Evolutionary conservation across 306 rosid genomes (phyloP), one percentile per base, ranked within the genome.

Genomic region (Vachellia collinsii): DNA sequence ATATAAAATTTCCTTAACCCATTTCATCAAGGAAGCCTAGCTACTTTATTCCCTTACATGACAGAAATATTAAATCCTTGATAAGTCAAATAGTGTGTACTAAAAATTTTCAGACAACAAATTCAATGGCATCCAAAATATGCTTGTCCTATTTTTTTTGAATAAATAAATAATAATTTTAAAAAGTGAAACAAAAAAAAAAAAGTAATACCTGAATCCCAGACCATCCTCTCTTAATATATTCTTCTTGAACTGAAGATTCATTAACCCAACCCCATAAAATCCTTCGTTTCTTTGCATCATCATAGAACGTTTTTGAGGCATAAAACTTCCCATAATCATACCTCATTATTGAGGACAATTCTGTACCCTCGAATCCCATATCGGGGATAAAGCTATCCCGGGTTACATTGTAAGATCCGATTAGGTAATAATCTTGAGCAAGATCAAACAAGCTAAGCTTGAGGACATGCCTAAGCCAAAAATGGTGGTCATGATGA

Each of bases 241-340:
- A 85, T 77, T 91, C 87, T 4, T 73, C 51, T 42, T 20, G 59
- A 74, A 20, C 72, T 1, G 81, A 84, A 25, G 87, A 84, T 82
- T 82, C 88, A 2, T 22, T 69, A 47, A 90, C 61, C 89, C 91
- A 87, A 50, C 83, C 92, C 92, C 86, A 89, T 36, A 89, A 69
- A n/a, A 89, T 59, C 43, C 89, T 79, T 80, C 90, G 47, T 59
- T 78, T 87, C 59, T 77, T 89, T 9, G 42, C 78, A 70, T 44
- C 81, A 39, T 85, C 92, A 38, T 82, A 87, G 66, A 89, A 89
- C 0, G 90, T 72, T 70, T 87, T 89, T 0, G 90, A 89, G 20
- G 92, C 90, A 75, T 89, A 89, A 76, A 85, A 89, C 5, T 87
- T 89, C 7, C 90, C 92, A 19, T 89, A 85, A 68, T 89, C 92